A percentile compares a stretch with the other conserved stretches of the same genome.
These are phyloP conservation scores for Myxozyma neotropica DNA, from an alignment of 805 yeast species.

Conservation along the genomic window DNA sequence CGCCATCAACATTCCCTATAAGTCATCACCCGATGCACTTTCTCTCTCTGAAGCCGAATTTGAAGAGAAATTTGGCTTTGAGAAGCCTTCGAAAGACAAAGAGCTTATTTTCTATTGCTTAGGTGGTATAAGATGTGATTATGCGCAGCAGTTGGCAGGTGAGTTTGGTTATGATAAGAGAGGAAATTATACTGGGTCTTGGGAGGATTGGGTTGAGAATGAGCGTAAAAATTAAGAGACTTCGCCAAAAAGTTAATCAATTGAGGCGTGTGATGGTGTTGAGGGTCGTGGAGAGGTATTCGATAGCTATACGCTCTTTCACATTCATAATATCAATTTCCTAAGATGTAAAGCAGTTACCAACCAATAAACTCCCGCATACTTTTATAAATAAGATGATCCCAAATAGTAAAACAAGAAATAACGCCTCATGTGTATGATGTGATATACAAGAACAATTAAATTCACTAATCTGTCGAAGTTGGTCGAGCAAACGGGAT, in stretches of 20 bases:
- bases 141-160: constrained; percentile 88
- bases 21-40: constrained; percentile 89
- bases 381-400: too few species aligned
- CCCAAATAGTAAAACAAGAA: too few species aligned
- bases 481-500: constrained; percentile 38
- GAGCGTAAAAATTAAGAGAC: constrained; percentile 8
- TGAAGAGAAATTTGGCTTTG: constrained; percentile 74
- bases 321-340: background rate
- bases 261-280: too few species aligned
- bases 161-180: constrained; percentile 85
- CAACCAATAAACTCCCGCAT: too few species aligned
- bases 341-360: too few species aligned
- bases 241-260: too few species aligned
- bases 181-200: constrained; percentile 70
- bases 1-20: constrained; percentile 85
- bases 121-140: constrained; percentile 88
- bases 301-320: background rate
- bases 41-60: constrained; percentile 79
- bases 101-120: constrained; percentile 87
- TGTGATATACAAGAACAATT: background rate
- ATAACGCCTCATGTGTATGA: background rate
- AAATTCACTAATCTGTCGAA: background rate
- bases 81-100: constrained; percentile 70
- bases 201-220: constrained; percentile 71
- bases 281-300: background rate